These are phyloP conservation scores for Pelargonium australe DNA, from an alignment of 441 rosid genomes.

Conservation along the genomic window DNA sequence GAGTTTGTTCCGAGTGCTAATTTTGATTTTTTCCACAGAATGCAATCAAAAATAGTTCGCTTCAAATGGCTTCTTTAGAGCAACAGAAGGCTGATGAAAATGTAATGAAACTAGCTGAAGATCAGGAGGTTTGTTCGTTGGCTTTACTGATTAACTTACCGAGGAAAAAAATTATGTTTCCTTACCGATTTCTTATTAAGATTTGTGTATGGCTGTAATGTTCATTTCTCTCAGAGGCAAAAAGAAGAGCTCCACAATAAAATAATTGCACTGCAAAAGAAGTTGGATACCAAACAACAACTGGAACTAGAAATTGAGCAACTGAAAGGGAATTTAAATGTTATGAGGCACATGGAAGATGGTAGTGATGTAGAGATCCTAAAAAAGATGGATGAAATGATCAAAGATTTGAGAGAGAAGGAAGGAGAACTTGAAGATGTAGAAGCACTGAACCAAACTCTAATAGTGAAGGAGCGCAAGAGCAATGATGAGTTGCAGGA, in stretches of 20 bases:
- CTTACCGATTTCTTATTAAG: conserved; percentile 5
- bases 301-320: conserved; percentile 76
- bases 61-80: conserved; percentile 67
- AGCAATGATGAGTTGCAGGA: conserved; percentile 90
- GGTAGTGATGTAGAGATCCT: conserved; percentile 56
- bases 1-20: neutral
- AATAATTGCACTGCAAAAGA: conserved; percentile 55
- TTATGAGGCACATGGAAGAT: conserved; percentile 63
- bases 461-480: conserved; percentile 67
- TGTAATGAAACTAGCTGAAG: conserved; percentile 72
- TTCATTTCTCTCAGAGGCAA: conserved; percentile 48
- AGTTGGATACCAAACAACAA: conserved; percentile 76
- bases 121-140: conserved; percentile 60
- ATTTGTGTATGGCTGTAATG: conserved; percentile 15
- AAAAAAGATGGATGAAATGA: conserved; percentile 48
- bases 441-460: conserved; percentile 66
- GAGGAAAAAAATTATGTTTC: conserved; percentile 4
- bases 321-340: conserved; percentile 52
- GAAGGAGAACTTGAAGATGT: conserved; percentile 67
- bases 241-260: conserved; percentile 62
- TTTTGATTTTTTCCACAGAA: conserved; percentile 38
- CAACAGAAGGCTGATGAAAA: conserved; percentile 70
- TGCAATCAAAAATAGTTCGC: conserved; percentile 41
- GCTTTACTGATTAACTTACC: conserved; percentile 13
- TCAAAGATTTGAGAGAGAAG: conserved; percentile 64